phyloP scores from a whole-genome alignment of 2,329 filamentous ascomycete species.

The Scedosporium dehoogii region DNA sequence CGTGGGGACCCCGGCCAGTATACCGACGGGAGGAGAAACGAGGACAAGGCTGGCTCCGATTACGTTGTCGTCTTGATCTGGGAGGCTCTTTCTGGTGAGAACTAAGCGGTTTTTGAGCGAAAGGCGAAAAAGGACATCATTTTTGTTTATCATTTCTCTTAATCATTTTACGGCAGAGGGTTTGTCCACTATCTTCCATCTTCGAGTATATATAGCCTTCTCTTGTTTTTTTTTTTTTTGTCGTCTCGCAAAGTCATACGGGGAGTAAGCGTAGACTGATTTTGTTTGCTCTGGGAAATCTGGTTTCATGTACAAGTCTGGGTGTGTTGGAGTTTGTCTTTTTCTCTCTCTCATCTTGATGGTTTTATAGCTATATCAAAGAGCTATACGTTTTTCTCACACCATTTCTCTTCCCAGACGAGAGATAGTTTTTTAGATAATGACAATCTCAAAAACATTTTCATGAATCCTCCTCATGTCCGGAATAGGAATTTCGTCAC shows the following conservation, averaged over 20 bases:
- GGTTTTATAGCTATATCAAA: not conserved
- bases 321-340: not conserved
- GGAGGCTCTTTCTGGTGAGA: slow-evolving; percentile 11
- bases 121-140: not conserved
- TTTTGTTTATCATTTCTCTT: not conserved
- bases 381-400: not conserved
- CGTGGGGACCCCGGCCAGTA: slow-evolving; percentile 11
- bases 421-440: not conserved
- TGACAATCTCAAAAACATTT: not conserved
- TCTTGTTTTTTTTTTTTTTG: no score
- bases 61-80: slow-evolving; percentile 23
- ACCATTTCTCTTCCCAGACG: not conserved
- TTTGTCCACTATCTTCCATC: no score
- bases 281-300: not conserved
- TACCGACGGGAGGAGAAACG: slow-evolving; percentile 9
- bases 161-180: not conserved
- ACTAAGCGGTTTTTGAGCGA: not conserved
- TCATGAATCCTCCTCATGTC: not conserved
- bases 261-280: not conserved
- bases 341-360: not conserved
- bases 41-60: slow-evolving; percentile 17
- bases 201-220: no score
- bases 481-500: not conserved
- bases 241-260: not conserved
- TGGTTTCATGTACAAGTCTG: not conserved